Evolutionary conservation across 306 rosid species (phyloP), one percentile per base, ranked within the genome.

Genomic region (Senna tora): DNA sequence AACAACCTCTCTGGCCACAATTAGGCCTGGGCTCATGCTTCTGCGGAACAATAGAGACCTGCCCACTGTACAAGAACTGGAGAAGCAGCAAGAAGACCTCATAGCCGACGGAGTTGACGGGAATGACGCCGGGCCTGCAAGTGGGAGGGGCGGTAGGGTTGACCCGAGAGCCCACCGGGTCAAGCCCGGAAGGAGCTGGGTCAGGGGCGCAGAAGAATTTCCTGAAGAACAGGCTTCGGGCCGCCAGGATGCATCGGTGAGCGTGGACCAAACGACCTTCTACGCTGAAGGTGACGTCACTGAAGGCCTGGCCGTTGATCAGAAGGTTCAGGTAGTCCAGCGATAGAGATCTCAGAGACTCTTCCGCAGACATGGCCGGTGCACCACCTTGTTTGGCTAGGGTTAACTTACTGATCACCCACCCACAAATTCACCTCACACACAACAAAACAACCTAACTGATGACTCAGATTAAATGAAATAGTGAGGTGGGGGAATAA

Each of bases 241-340:
- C 99, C 0, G 99, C 99, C 0, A 95, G 80, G 82, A 95, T 95
- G 74, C 99, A 95, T 43, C 97, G 81, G 75, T 95, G 99, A 1
- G 96, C 99, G 82, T 91, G 99, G 74, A 95, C 96, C 0, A 89
- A 45, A 4, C 99, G 96, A 0, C 99, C 99, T 73, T 95, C 99
- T 0, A 95, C 99, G 84, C 96, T 91, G 92, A 95, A 95, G 43
- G 96, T 90, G 22, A 95, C 99, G 84, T 95, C 99, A 73, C 97
- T 91, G 92, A 95, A 95, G 63, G 99, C 97, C 33, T 95, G 99
- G 5, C 99, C 99, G 76, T 95, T 95, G 96, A 95, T 91, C 2
- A 95, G 85, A 0, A 95, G 96, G 77, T 95, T 95, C 6, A 95
- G 85, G 79, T 91, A 95, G 56, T 95, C 99, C 0, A 89, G 46